A percentile compares a stretch with the other conserved stretches of the same genome.
These are phyloP conservation scores for Naganishia sp. DNA, from an alignment of 1,284 basidiomycete species.

Conservation along the genomic window DNA sequence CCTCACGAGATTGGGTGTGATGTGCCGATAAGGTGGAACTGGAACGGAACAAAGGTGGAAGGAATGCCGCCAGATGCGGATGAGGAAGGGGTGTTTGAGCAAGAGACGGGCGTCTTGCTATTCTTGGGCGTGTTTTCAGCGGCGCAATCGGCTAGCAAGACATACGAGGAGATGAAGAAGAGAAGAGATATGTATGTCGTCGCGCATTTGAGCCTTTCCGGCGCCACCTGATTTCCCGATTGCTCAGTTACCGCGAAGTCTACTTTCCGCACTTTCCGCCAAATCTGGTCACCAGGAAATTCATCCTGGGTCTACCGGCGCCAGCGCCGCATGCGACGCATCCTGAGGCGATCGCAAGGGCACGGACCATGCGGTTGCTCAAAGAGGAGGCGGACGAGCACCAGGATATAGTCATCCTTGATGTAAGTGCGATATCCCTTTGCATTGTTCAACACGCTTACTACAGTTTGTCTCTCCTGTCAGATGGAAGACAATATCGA, in stretches of 20 bases:
- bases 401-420: conserved; percentile 53
- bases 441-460: not conserved
- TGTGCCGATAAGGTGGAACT: conserved; percentile 38
- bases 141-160: conserved; percentile 30
- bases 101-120: conserved; percentile 45
- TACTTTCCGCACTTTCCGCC: conserved; percentile 50
- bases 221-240: not conserved
- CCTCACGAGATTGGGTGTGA: conserved; percentile 53
- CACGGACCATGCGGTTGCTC: conserved; percentile 35
- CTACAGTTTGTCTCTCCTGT: not conserved
- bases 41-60: conserved; percentile 22
- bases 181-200: conserved; percentile 29
- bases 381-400: conserved; percentile 45
- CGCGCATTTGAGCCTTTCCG: not conserved
- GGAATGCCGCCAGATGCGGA: conserved; percentile 17
- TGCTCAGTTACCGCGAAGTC: conserved; percentile 43
- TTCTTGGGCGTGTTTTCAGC: conserved; percentile 53
- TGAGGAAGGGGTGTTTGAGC: conserved; percentile 34
- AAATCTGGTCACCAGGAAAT: conserved; percentile 51
- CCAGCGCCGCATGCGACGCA: conserved; percentile 39
- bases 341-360: conserved; percentile 35
- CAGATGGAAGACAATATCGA: conserved; percentile 55
- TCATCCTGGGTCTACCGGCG: conserved; percentile 51
- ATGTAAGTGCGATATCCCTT: conserved; percentile 38
- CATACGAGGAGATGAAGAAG: conserved; percentile 37